Evolutionary conservation across 495 filamentous ascomycete species (phyloP).

Genomic region (Mytilinidion resinicola): DNA sequence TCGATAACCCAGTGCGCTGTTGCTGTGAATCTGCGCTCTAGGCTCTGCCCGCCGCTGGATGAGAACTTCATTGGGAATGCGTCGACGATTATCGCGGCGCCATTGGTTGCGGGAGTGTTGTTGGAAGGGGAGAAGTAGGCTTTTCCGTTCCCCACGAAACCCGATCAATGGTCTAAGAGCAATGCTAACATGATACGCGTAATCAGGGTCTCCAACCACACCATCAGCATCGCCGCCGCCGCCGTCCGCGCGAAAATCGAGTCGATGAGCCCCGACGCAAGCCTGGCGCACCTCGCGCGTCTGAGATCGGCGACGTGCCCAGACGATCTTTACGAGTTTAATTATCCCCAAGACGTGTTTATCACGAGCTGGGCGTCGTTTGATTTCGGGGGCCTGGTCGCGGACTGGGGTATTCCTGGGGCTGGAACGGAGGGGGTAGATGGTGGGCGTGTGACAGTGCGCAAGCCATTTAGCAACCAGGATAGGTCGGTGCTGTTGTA

Average conservation of each 20-base stretch:
- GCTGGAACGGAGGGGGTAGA: background rate
- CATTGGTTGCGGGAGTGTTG: background rate
- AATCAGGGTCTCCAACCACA: too few relatives aligned
- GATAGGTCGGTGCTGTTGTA: constrained; percentile 15
- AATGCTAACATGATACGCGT: too few relatives aligned
- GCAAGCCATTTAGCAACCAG: background rate
- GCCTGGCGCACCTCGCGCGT: constrained; percentile 1
- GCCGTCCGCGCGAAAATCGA: too few relatives aligned
- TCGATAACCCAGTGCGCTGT: constrained; percentile 1
- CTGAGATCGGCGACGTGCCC: background rate
- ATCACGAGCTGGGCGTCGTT: constrained; percentile 15
- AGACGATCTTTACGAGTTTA: constrained; percentile 1
- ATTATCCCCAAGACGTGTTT: constrained; percentile 8
- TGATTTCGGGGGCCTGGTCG: constrained; percentile 1
- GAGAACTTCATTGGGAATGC: constrained; percentile 10
- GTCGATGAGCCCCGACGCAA: too few relatives aligned
- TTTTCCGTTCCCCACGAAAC: background rate
- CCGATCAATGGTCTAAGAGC: too few relatives aligned
- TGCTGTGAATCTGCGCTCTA: constrained; percentile 5
- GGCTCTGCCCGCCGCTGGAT: background rate
- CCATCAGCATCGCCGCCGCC: too few relatives aligned
- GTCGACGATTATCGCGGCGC: constrained; percentile 6
- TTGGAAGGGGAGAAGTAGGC: constrained; percentile 8
- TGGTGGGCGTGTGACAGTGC: background rate
- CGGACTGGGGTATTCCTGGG: constrained; percentile 19